Conservation (phyloP, 2,329 filamentous ascomycete genomes). For the Orbilia javanica region DNA sequence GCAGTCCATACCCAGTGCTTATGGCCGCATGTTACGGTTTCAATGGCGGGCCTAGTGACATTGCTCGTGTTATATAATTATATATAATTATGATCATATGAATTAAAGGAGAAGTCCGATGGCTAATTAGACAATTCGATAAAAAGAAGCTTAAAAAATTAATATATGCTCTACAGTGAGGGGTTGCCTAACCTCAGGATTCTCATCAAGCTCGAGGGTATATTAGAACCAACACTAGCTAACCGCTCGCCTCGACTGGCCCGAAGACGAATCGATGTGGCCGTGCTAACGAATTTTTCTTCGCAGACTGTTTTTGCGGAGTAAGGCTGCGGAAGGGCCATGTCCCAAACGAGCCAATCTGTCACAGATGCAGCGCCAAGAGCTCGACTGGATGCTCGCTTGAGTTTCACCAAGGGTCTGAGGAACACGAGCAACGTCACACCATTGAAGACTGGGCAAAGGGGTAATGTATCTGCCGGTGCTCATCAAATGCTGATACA, state of each 20-base stretch:
- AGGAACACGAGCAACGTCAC: slow-evolving; percentile 36
- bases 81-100: too few species aligned
- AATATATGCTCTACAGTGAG: slow-evolving; percentile 33
- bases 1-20: too few species aligned
- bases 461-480: slow-evolving; percentile 22
- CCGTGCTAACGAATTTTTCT: slow-evolving; percentile 27
- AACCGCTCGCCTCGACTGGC: slow-evolving; percentile 46
- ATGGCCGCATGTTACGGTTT: not conserved
- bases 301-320: slow-evolving; percentile 2
- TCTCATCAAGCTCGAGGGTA: not conserved
- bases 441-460: slow-evolving; percentile 38
- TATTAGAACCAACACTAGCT: not conserved
- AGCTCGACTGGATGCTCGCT: slow-evolving; percentile 30
- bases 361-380: slow-evolving; percentile 56
- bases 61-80: not conserved
- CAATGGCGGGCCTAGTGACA: not conserved
- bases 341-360: slow-evolving; percentile 51
- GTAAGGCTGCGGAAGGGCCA: slow-evolving; percentile 20
- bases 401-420: slow-evolving; percentile 50
- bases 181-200: slow-evolving; percentile 21
- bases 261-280: slow-evolving; percentile 21
- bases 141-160: slow-evolving; percentile 4
- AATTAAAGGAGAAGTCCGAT: slow-evolving; percentile 43
- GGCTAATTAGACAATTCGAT: slow-evolving; percentile 11
- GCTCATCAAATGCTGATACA: slow-evolving; percentile 37